These are phyloP conservation scores for Colletotrichum sp. DNA, from an alignment of 2,329 filamentous ascomycete species.

Conservation along the genomic window DNA sequence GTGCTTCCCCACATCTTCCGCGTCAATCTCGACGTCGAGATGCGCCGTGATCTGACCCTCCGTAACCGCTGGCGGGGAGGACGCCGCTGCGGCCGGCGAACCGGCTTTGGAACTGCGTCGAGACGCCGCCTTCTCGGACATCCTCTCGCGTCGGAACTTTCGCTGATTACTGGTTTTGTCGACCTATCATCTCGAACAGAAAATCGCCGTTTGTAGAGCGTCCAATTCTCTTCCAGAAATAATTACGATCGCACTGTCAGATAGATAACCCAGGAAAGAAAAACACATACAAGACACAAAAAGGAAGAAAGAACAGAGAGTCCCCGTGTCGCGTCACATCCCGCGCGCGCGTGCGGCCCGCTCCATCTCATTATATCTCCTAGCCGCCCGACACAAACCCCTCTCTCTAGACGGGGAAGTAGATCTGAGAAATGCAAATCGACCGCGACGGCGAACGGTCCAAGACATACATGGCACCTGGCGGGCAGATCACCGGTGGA, in stretches of 20 bases:
- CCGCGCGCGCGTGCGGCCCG: not conserved
- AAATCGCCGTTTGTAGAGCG: not conserved
- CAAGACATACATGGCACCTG: not conserved
- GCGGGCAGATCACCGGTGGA: not conserved
- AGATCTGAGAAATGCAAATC: not conserved
- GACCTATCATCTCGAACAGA: not conserved
- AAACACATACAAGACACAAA: not conserved
- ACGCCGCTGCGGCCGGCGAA: not conserved
- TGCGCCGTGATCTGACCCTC: not conserved
- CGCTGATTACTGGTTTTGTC: not conserved
- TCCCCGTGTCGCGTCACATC: not conserved
- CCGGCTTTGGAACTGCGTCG: not conserved
- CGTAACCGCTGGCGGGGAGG: not conserved
- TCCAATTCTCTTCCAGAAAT: fast-evolving
- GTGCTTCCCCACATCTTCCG: not conserved
- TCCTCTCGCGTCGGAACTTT: not conserved
- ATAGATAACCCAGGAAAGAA: not conserved
- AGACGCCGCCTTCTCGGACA: not conserved
- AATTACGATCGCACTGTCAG: not conserved
- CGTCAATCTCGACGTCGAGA: not conserved
- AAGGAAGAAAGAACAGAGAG: not conserved
- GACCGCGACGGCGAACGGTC: not conserved
- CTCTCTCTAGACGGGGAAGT: not conserved
- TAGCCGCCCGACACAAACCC: not conserved
- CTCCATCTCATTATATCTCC: not conserved